phyloP scores from a whole-genome alignment of 176 grass and related monocot genomes.

The Triticum urartu region DNA sequence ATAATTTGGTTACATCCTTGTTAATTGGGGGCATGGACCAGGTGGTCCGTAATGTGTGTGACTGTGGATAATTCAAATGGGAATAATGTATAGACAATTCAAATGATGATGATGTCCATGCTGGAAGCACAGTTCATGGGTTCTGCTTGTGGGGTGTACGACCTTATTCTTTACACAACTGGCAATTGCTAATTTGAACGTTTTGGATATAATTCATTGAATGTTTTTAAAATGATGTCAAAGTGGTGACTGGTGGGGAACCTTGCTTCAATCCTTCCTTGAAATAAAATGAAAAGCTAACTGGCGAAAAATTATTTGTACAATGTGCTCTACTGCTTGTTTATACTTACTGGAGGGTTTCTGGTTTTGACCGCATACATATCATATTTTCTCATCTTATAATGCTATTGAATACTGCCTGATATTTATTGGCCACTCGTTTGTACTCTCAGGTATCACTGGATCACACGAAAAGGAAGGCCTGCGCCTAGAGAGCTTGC shows the following conservation, averaged over 20 bases:
- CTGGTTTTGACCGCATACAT: neutral
- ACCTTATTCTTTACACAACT: neutral
- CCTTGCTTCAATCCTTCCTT: neutral
- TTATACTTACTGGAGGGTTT: neutral
- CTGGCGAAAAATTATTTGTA: neutral
- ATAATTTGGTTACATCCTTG: neutral
- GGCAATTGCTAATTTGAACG: neutral
- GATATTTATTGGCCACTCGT: constrained; percentile 5
- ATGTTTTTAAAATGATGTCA: neutral
- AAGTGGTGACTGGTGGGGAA: neutral
- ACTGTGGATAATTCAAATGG: neutral
- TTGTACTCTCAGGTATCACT: constrained; percentile 67
- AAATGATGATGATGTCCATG: neutral
- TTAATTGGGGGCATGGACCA: neutral
- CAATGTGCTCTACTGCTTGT: neutral
- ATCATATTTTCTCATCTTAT: neutral
- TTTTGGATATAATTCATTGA: neutral
- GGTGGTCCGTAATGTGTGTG: neutral
- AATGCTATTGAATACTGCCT: neutral
- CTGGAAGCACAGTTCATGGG: neutral
- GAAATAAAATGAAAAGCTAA: neutral
- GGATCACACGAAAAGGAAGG: constrained; percentile 92
- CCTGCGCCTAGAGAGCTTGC: constrained; percentile 84
- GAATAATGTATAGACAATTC: neutral
- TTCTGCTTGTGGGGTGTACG: neutral